Evolutionary conservation across 2,329 filamentous ascomycete species (phyloP), one percentile per base, ranked within the genome.

Genomic region (Pyricularia pennisetigena): DNA sequence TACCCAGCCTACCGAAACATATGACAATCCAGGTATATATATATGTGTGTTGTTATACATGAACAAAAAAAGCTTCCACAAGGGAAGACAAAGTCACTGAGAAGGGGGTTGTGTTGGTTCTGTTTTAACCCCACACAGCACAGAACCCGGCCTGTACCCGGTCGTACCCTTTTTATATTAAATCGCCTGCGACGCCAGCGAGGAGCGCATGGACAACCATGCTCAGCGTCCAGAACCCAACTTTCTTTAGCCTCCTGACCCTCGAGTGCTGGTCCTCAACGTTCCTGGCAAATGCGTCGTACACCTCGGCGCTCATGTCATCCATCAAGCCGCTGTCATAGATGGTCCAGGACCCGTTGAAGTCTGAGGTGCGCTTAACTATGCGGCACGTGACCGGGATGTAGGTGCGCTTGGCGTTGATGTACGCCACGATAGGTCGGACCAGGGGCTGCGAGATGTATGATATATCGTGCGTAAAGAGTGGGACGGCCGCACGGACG

Each of bases 381-480:
- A 99, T 92, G 70, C 94, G 90, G 79, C 95, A 98, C 73, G 90
- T 91, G 74, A 99, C 93, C 29, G 95, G 95, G 62, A 99, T 98
- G 75, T 97, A 98, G 0, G 94, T 97, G 75, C 90, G 90, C 77
- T 93, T 92, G 61, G 93, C 92, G 79, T 99, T 99, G 79, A 99
- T 98, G 77, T 98, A 99, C 7, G 95, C 95, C 59, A 99, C 94
- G 70, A 99, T 99, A 20, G 95, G 95, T 4, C 95, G 88, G 49
- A 98, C 92, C 4, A 98, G 88, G 1, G 95, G 93, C 77, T 97
- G 96, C 79, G 97, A 98, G 74, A 97, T 91, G 77, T 98, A 99
- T 0, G 93, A 96, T 65, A 98, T 86, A 75, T 97, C 91, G 20
- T 88, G 90, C 1, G 91, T 97, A 80, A 99, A 98, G 66, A 98